Base-by-base conservation (phyloP, 352 stramenopile genomes). In the Peronospora destructor region DNA sequence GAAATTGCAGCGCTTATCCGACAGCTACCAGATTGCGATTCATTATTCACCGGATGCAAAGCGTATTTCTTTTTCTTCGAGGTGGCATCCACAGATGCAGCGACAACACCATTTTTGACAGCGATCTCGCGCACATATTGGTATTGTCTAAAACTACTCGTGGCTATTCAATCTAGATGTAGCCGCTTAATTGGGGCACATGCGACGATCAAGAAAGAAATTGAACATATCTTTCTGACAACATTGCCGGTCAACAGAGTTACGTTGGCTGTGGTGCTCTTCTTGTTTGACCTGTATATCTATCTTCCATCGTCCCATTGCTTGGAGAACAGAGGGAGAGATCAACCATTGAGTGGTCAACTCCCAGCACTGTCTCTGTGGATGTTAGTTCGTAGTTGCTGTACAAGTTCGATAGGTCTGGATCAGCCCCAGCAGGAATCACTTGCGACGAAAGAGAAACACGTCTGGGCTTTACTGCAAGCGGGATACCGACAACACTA, bases 61-160 rank as follows among this genome's bases (percentile, higher is more conserved):
- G 46, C 64, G 1, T 91, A 91, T 48, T 67, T 74, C 12, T 88
- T 78, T 55, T 91, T 71, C 42, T 87, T 91, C 40, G 73, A 85
- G 26, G 66, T 87, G 12, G 73, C 60, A 4, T 61, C 66, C n/a
- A 62, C 53, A 34, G 51, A 62, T 45, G 56, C 70, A 32, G 64
- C 52, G 51, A 71, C 69, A 0, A 86, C 80, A 14, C 80, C 80
- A 13, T 45, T 88, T 10, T 52, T 91, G 39, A 73, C 63, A 13
- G 59, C 76, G 4, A 64, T 87, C 16, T 70, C 60, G 14, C 71
- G 55, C 6, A 71, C 70, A 41, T 88, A 77, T 51, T 86, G 73
- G 75, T 83, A 83, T 45, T 63, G 49, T 13, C 55, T 88, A 43
- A 65, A 75, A 29, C 5, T 71, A 23, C 38, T 91, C 2, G 25